Evolutionary conservation across 202 grass and related monocot species (phyloP).

Genomic region (Carex arenaria): DNA sequence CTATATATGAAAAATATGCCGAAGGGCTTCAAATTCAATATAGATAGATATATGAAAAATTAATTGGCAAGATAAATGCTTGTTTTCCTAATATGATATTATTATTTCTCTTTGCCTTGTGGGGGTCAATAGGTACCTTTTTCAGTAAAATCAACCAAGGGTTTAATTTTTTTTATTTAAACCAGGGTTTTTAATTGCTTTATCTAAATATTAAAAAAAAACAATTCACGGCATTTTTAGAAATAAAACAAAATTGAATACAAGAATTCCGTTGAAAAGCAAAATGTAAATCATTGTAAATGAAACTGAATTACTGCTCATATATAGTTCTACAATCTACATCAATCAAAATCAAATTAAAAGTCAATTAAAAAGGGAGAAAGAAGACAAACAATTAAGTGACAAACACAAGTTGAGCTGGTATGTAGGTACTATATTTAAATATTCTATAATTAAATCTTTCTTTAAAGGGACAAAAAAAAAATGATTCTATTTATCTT

Average conservation of each 20-base stretch:
- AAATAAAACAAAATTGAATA: background rate
- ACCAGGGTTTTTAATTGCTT: background rate
- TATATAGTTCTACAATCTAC: background rate
- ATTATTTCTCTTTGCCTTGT: too few species aligned
- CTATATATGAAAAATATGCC: background rate
- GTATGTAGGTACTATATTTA: background rate
- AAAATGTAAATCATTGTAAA: background rate
- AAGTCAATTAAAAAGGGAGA: background rate
- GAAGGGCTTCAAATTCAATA: too few species aligned
- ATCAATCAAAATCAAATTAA: background rate
- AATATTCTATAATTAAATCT: background rate
- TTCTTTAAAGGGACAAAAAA: background rate
- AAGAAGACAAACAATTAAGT: background rate
- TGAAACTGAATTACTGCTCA: background rate
- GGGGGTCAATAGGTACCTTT: background rate
- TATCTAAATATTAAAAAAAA: background rate
- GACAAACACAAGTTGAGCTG: background rate
- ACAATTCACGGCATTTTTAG: background rate
- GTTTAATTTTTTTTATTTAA: background rate
- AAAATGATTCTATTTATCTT: slow-evolving; percentile 14
- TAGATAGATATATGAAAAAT: background rate
- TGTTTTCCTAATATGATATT: too few species aligned
- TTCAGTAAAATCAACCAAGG: background rate
- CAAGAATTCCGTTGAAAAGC: background rate
- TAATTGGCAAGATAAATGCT: too few species aligned